Conservation (phyloP, 352 stramenopile genomes). For the Thraustotheca clavata region DNA sequence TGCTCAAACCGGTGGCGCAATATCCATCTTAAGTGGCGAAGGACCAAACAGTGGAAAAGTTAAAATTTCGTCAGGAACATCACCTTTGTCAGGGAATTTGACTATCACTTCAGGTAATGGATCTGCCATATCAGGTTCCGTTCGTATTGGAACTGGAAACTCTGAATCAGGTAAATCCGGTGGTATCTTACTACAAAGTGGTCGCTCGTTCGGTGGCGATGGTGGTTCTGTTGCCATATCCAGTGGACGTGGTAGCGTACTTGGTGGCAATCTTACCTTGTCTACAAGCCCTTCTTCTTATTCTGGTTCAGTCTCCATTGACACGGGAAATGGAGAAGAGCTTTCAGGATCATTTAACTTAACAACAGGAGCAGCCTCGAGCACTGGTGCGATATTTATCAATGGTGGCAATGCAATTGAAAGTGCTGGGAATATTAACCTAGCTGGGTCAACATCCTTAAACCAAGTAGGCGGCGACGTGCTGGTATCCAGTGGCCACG, state of each 20-base stretch:
- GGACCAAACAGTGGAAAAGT: neutral
- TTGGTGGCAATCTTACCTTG: neutral
- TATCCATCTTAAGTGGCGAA: neutral
- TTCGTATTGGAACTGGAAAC: neutral
- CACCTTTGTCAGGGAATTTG: neutral
- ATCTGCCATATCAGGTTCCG: neutral
- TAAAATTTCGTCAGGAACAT: neutral
- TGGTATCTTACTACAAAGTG: neutral
- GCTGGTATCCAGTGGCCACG: neutral
- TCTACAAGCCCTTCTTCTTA: neutral
- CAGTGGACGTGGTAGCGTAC: neutral
- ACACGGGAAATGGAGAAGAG: neutral
- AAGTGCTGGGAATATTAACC: neutral
- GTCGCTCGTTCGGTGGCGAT: neutral
- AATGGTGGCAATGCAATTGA: neutral
- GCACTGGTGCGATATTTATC: neutral
- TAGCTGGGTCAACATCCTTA: slow-evolving; percentile 1
- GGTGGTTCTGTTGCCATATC: neutral
- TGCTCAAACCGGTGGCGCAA: neutral
- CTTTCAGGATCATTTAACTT: slow-evolving; percentile 9
- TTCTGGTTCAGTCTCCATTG: slow-evolving; percentile 1
- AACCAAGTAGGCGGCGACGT: neutral
- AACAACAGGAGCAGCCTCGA: neutral
- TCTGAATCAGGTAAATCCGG: neutral
- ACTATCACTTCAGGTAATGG: neutral